Base-by-base conservation (phyloP, 768 basidiomycete genomes). In the Leccinum sublutescens region DNA sequence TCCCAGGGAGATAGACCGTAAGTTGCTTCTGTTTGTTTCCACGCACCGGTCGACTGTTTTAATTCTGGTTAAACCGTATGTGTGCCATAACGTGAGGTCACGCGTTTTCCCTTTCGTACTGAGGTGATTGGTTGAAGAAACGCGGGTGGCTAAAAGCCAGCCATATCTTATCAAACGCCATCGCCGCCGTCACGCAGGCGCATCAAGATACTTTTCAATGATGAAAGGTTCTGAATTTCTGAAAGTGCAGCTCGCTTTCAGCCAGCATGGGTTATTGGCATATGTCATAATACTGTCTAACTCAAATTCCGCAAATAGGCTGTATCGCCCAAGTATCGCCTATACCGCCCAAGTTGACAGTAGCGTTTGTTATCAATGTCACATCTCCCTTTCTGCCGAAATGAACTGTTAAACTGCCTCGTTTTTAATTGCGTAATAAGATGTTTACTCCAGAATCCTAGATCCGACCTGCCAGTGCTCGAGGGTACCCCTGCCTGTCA, bases 1-100 rank as follows among this genome's bases (percentile, higher is more conserved):
- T 57, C 23, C 67, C 52, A 59, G 62, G 68, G 68, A 43, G 69
- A 71, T 69, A 69, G 59, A 60, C 54, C 68, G 68, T 50, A 63
- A 59, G 55, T 65, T 45, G 15, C 43, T 11, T 51, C 17, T 29
- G 27, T 40, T 48, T 17, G 57, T 59, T 33, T 62, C 66, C 52
- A 68, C 55, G 36, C 40, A 50, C 48, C 49, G 56, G 52, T 49
- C 55, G 25, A 23, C 17, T 49, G 25, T 25, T 34, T 48, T 45
- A 43, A 34, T 57, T 54, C 58, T 27, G 31, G n/a, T 49, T 34
- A 48, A 23, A 38, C 38, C 23, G 21, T 21, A 47, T 23, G 23
- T 15, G 3, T 12, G 19, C 23, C 23, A 10, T 23, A 49, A 15
- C 19, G 48, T 23, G 23, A 15, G 19, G 9, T 19, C n/a, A 25